Percentiles rank a stretch among this genome's conserved stretches.
Conservation (phyloP, 2,329 filamentous ascomycete genomes). For the Botrytis pseudocinerea region DNA sequence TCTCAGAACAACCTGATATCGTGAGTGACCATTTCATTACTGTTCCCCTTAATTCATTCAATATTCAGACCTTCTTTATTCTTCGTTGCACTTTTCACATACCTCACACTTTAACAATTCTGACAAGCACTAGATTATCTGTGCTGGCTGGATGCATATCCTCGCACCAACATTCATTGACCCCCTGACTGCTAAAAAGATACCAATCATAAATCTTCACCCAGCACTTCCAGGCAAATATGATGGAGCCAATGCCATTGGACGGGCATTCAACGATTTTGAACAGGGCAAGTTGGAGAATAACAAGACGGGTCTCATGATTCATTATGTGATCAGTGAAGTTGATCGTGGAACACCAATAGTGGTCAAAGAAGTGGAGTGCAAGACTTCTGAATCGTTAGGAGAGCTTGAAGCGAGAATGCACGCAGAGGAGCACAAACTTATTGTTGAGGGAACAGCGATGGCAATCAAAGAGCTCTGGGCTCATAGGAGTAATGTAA, state of each 20-base stretch:
- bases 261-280: constrained; percentile 74
- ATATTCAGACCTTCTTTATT: neutral
- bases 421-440: constrained; percentile 72
- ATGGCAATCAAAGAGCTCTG: constrained; percentile 48
- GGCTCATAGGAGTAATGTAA: constrained; percentile 32
- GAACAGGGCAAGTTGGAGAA: constrained; percentile 62
- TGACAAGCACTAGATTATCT: constrained; percentile 51
- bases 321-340: constrained; percentile 78
- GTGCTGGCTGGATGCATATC: constrained; percentile 71
- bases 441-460: constrained; percentile 74
- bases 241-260: constrained; percentile 76
- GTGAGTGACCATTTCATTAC: constrained; percentile 38
- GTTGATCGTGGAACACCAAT: constrained; percentile 81
- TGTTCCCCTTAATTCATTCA: neutral
- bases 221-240: constrained; percentile 68
- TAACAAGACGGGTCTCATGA: constrained; percentile 77
- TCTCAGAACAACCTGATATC: constrained; percentile 51
- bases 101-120: neutral
- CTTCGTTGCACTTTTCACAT: neutral
- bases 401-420: constrained; percentile 70
- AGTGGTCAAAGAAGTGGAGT: constrained; percentile 67
- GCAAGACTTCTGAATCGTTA: constrained; percentile 63
- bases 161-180: constrained; percentile 61
- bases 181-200: constrained; percentile 53
- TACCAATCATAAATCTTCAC: constrained; percentile 69